These are phyloP conservation scores for Quercus variabilis DNA, from an alignment of 306 rosid genomes.

Conservation along the genomic window DNA sequence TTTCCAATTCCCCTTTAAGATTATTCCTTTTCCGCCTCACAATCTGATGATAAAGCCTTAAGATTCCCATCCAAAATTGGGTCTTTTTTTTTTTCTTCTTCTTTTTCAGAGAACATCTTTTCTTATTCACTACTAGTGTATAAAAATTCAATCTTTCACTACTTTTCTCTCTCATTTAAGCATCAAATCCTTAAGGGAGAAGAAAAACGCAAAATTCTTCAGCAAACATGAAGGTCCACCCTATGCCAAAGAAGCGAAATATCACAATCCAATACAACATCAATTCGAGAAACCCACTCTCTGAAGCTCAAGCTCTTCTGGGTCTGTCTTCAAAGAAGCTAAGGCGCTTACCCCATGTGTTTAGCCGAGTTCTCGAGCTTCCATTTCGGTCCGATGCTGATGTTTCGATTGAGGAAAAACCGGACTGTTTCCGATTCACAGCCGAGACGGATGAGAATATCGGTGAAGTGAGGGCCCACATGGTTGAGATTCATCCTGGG, in stretches of 20 bases:
- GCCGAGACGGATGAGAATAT: conserved; percentile 60
- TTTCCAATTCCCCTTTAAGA: conserved; percentile 42
- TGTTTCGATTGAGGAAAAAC: conserved; percentile 62
- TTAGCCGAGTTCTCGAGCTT: conserved; percentile 86
- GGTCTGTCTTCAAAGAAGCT: conserved; percentile 65
- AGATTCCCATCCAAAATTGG: conserved; percentile 33
- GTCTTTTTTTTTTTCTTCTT: background rate
- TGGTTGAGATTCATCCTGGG: conserved; percentile 90
- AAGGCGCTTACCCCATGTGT: conserved; percentile 87
- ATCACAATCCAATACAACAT: conserved; percentile 67
- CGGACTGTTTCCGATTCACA: conserved; percentile 81
- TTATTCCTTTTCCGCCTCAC: conserved; percentile 23
- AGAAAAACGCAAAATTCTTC: background rate
- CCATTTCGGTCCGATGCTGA: conserved; percentile 96
- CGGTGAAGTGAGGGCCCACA: conserved; percentile 63
- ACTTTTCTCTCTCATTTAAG: background rate
- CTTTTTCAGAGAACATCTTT: conserved; percentile 21
- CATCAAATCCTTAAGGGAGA: no score
- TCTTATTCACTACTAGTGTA: conserved; percentile 8
- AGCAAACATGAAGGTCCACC: conserved; percentile 83
- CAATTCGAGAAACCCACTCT: conserved; percentile 29
- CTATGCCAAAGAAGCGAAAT: conserved; percentile 82
- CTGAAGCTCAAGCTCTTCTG: conserved; percentile 50
- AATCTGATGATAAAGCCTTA: conserved; percentile 23
- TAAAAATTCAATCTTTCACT: conserved; percentile 8